A percentile compares a stretch with the other conserved stretches of the same genome.
These are phyloP conservation scores for Tolypocladium inflatum DNA, from an alignment of 2,329 filamentous ascomycete genomes.

Conservation along the genomic window DNA sequence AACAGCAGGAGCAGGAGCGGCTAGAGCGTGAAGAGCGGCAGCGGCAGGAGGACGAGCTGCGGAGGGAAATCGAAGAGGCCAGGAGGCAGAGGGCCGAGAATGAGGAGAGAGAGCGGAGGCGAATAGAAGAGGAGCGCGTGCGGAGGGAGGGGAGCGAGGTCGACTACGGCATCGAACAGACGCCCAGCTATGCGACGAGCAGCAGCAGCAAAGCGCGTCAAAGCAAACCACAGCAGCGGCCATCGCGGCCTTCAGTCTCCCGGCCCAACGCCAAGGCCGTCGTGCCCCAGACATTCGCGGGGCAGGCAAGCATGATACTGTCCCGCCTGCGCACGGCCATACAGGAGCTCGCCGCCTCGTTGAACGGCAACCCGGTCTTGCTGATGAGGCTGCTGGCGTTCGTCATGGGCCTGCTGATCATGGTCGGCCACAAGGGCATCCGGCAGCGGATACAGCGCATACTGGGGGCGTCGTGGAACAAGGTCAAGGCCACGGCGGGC, in stretches of 20 bases:
- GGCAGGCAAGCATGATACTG: conserved; percentile 43
- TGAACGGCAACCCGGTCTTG: conserved; percentile 47
- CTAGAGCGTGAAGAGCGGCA: conserved; percentile 50
- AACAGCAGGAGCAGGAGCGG: conserved; percentile 64
- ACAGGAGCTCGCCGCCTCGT: conserved; percentile 37
- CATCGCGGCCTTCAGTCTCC: conserved; percentile 12
- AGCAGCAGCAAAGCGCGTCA: conserved; percentile 24
- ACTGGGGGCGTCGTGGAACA: conserved; percentile 64
- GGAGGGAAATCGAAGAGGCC: conserved; percentile 47
- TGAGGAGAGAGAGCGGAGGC: conserved; percentile 42
- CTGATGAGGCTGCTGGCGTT: conserved; percentile 64
- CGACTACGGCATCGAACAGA: conserved; percentile 59
- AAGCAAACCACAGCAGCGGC: conserved; percentile 15
- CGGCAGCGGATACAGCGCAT: conserved; percentile 64
- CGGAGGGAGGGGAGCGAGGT: conserved; percentile 47
- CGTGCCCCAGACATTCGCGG: conserved; percentile 27
- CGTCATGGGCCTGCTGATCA: conserved; percentile 64
- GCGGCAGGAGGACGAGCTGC: conserved; percentile 46
- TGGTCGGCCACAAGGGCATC: conserved; percentile 66
- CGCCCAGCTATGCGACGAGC: conserved; percentile 22
- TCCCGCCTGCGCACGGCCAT: conserved; percentile 41
- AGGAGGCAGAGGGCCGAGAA: conserved; percentile 47
- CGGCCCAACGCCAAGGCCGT: conserved; percentile 19
- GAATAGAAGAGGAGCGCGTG: conserved; percentile 44
- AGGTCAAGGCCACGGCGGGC: conserved; percentile 73